Evolutionary conservation across 345 rosid species (phyloP).

Genomic region (Eucalyptus paniculata): DNA sequence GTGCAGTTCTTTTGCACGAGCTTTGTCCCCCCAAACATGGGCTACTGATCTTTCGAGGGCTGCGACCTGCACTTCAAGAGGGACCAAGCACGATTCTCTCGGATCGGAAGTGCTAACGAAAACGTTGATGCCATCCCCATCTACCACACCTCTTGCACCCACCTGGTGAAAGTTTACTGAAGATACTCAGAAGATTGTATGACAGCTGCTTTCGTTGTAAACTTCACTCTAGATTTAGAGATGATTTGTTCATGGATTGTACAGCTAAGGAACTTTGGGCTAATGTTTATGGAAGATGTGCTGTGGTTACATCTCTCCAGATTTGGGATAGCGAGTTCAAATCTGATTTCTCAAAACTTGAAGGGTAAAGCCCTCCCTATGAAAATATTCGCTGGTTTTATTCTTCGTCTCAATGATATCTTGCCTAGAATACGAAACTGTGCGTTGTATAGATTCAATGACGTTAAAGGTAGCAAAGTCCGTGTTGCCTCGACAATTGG

Average conservation of each 20-base stretch:
- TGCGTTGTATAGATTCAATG: neutral
- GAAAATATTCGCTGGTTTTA: neutral
- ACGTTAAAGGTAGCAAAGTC: neutral
- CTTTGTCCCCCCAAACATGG: slow-evolving; percentile 34
- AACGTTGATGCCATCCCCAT: slow-evolving; percentile 74
- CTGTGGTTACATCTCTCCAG: neutral
- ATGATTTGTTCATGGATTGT: neutral
- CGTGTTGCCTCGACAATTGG: neutral
- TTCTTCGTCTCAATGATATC: neutral
- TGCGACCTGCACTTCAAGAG: slow-evolving; percentile 41
- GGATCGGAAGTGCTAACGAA: slow-evolving; percentile 50
- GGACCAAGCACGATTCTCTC: slow-evolving; percentile 50
- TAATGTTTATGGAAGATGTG: neutral
- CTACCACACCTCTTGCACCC: slow-evolving; percentile 56
- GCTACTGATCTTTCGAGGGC: slow-evolving; percentile 49
- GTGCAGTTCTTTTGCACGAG: slow-evolving; percentile 49
- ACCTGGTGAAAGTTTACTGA: slow-evolving; percentile 36
- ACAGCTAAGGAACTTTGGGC: neutral
- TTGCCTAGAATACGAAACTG: neutral
- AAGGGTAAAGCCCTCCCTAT: too few relatives aligned
- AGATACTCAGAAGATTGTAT: neutral
- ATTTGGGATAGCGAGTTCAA: too few relatives aligned
- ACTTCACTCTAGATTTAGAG: neutral
- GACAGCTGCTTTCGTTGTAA: neutral
- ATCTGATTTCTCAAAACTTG: too few relatives aligned